Percentiles rank a stretch among this genome's conserved stretches.
These are phyloP conservation scores for Colletotrichum costaricense DNA, from an alignment of 2,329 filamentous ascomycete genomes.

Conservation along the genomic window DNA sequence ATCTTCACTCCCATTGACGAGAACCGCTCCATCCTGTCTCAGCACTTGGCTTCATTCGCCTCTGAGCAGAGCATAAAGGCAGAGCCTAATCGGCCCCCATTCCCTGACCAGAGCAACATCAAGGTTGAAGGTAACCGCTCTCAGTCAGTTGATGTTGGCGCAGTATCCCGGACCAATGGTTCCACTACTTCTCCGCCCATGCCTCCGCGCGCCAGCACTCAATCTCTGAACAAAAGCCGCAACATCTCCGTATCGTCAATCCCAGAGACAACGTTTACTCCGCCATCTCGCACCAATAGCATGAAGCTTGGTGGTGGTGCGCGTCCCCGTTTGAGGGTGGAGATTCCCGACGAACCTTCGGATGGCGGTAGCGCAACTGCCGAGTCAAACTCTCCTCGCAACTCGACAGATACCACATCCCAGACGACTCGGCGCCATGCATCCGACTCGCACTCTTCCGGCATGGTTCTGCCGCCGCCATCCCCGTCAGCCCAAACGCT, in stretches of 20 bases:
- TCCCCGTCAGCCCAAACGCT: conserved; percentile 89
- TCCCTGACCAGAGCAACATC: conserved; percentile 31
- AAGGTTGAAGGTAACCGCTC: conserved; percentile 57
- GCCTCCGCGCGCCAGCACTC: conserved; percentile 61
- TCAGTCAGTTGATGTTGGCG: conserved; percentile 73
- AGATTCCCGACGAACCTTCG: conserved; percentile 92
- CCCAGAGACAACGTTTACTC: conserved; percentile 73
- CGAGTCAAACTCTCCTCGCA: conserved; percentile 74
- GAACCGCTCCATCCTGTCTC: conserved; percentile 86
- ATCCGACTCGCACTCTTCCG: conserved; percentile 66
- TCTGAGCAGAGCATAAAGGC: conserved; percentile 59
- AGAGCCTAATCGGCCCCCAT: conserved; percentile 44
- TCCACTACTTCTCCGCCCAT: conserved; percentile 67
- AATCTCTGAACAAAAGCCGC: conserved; percentile 59
- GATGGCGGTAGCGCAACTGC: conserved; percentile 80
- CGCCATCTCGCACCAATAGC: conserved; percentile 84
- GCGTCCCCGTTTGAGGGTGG: conserved; percentile 88
- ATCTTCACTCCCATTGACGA: conserved; percentile 99
- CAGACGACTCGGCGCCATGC: conserved; percentile 61
- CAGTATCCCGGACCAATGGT: conserved; percentile 61
- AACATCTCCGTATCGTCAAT: conserved; percentile 69
- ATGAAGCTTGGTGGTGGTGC: conserved; percentile 73
- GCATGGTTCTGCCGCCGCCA: conserved; percentile 87
- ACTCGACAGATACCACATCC: conserved; percentile 68
- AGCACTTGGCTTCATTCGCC: conserved; percentile 79